Percentiles rank a stretch among this genome's conserved stretches.
These are phyloP conservation scores for Phytophthora pini DNA, from an alignment of 352 stramenopile genomes.

Conservation along the genomic window DNA sequence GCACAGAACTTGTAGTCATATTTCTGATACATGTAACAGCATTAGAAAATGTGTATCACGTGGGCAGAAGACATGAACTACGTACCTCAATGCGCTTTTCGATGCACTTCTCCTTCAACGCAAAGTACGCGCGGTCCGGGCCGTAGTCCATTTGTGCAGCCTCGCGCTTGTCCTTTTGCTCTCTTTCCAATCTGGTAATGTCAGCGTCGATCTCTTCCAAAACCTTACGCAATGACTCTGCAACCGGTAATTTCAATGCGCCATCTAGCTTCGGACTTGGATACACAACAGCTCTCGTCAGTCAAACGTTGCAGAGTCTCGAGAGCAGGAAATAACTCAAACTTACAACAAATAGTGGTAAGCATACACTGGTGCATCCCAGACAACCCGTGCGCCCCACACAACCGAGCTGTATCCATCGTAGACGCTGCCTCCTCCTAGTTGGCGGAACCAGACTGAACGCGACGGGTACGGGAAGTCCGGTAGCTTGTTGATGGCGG, in stretches of 20 bases:
- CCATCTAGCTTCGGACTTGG: slow-evolving; percentile 66
- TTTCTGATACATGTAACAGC: slow-evolving; percentile 44
- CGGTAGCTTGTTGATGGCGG: slow-evolving; percentile 49
- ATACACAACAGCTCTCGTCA: slow-evolving; percentile 12
- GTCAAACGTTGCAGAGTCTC: neutral
- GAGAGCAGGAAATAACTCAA: neutral
- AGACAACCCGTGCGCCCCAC: slow-evolving; percentile 65
- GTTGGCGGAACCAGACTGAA: slow-evolving; percentile 62
- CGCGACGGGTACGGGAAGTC: slow-evolving; percentile 28
- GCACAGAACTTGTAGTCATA: slow-evolving; percentile 92
- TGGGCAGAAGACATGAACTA: neutral
- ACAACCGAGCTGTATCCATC: slow-evolving; percentile 45
- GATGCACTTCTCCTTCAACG: slow-evolving; percentile 79
- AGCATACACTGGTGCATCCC: slow-evolving; percentile 69
- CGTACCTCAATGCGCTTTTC: slow-evolving; percentile 78
- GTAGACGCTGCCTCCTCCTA: slow-evolving; percentile 64
- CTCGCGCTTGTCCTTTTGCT: slow-evolving; percentile 49
- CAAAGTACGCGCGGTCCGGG: slow-evolving; percentile 72
- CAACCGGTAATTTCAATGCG: slow-evolving; percentile 58
- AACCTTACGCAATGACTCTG: slow-evolving; percentile 72
- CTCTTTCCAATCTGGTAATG: slow-evolving; percentile 60
- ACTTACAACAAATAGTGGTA: slow-evolving; percentile 86
- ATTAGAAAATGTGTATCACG: neutral
- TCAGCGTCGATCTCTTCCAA: slow-evolving; percentile 72
- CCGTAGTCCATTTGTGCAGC: slow-evolving; percentile 69